A percentile compares a stretch with the other conserved stretches of the same genome.
phyloP scores from a whole-genome alignment of 2,329 filamentous ascomycete species.

The Colletotrichum lentis region DNA sequence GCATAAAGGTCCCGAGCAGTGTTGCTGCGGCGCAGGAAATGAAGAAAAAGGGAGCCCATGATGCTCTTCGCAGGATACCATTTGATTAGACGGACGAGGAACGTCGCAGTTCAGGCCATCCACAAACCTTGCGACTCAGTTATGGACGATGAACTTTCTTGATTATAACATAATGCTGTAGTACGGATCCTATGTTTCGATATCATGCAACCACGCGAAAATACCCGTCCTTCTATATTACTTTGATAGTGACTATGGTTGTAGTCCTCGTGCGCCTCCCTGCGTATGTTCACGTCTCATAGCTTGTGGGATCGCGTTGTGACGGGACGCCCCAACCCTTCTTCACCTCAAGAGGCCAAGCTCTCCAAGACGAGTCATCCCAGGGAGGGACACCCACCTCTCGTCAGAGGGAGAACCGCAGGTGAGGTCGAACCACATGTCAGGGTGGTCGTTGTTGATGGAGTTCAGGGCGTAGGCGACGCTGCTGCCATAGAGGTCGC shows the following conservation, averaged over 20 bases:
- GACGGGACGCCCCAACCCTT: no score
- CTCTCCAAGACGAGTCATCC: constrained; percentile 29
- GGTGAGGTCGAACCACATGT: constrained; percentile 49
- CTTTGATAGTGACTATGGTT: background rate
- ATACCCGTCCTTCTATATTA: background rate
- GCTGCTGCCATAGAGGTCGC: constrained; percentile 48
- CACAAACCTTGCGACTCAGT: background rate
- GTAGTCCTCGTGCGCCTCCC: background rate
- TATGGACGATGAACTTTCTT: background rate
- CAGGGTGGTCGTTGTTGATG: constrained; percentile 44
- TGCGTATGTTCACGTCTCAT: background rate
- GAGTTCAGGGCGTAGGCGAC: constrained; percentile 45
- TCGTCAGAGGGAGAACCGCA: constrained; percentile 48
- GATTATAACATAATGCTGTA: constrained; percentile 14
- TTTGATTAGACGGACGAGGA: constrained; percentile 68
- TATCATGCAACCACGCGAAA: no score
- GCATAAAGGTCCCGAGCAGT: constrained; percentile 95
- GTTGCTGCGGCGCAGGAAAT: constrained; percentile 90
- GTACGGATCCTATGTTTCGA: background rate
- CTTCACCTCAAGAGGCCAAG: constrained; percentile 24
- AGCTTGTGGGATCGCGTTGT: no score
- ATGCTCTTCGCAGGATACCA: constrained; percentile 75
- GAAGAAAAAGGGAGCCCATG: constrained; percentile 73
- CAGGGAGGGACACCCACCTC: constrained; percentile 39
- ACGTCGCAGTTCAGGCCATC: background rate